Base-by-base conservation (phyloP, 1,139 yeast genomes). In the Kodamaea fungicola region DNA sequence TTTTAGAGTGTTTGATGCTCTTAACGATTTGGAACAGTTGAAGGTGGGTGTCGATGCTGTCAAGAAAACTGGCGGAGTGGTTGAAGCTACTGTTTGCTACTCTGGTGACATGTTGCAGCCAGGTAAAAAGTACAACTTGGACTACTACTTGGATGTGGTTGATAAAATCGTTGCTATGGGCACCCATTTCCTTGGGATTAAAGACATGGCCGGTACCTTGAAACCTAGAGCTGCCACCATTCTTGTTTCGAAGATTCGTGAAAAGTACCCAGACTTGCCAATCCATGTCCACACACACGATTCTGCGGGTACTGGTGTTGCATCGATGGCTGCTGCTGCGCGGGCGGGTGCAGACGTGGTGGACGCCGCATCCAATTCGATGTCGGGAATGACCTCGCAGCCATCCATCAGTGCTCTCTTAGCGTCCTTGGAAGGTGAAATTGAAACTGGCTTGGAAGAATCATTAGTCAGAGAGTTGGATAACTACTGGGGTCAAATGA, bases 201-300 rank as follows among this genome's bases (percentile, higher is more conserved):
- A 92, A 69, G 99, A 92, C 69, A 92, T 92, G 99, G 99, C 99
- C 37, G 99, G 99, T 70, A 90, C 97, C 43, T 67, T 92, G 71
- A 90, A 92, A 68, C 98, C 99, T 43, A 75, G 79, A 45, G 98
- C 98, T 44, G 98, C 98, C 31, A 80, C 75, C 38, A 49, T 82
- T 39, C 78, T 92, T 59, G 75, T 92, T 54, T 80, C 92, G 42
- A 71, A 87, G 25, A 80, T 92, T 51, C 82, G 98, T 65, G 78
- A 78, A 44, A 83, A 78, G 64, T 88, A 87, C 66, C 98, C 99
- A 37, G 79, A 87, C 56, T 75, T 94, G 58, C 97, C 97, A 50
- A 90, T 92, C 57, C 99, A 92, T 62, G 97, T 92, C 34, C 99
- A 92, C 68, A 90, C 98, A 28, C 99, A 92, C 67, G 99, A 92